A percentile compares a stretch with the other conserved stretches of the same genome.
Conservation (phyloP, 352 stramenopile genomes). For the Globisporangium radiosum region DNA sequence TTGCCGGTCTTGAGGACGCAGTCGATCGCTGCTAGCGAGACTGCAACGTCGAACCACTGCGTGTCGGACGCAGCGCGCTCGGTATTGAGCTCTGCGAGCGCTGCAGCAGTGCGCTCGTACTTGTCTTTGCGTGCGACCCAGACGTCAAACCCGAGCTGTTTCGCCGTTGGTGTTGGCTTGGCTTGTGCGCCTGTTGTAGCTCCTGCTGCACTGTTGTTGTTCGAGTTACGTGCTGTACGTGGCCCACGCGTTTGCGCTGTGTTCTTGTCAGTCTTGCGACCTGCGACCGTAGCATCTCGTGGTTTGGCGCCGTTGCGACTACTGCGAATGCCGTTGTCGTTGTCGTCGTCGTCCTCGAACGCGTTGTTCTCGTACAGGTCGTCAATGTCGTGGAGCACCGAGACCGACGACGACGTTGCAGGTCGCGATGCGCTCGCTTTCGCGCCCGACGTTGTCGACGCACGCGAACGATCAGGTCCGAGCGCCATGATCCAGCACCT, state of each 20-base stretch:
- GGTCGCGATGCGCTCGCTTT: neutral
- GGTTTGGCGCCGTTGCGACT: conserved; percentile 9
- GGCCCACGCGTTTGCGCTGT: too few species aligned
- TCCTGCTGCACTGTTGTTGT: conserved; percentile 1
- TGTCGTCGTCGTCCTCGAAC: conserved; percentile 41
- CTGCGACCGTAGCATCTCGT: too few species aligned
- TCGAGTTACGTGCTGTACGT: neutral
- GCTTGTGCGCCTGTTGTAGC: neutral
- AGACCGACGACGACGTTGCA: conserved; percentile 22
- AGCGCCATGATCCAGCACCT: conserved; percentile 18
- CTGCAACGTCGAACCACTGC: conserved; percentile 68
- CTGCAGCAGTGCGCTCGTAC: conserved; percentile 66
- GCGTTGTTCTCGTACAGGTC: conserved; percentile 77
- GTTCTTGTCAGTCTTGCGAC: too few species aligned
- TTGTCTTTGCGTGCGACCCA: conserved; percentile 86
- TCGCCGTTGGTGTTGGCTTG: neutral
- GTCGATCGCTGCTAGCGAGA: conserved; percentile 72
- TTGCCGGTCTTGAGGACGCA: conserved; percentile 72
- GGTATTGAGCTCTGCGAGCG: conserved; percentile 58
- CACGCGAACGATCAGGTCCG: conserved; percentile 5
- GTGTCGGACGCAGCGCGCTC: conserved; percentile 47
- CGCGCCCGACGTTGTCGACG: neutral
- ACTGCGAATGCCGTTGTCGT: conserved; percentile 8
- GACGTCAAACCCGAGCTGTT: conserved; percentile 63
- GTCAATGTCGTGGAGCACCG: conserved; percentile 53